Conservation (phyloP, 2,329 filamentous ascomycete genomes). For the Huntiella bhutanensis region DNA sequence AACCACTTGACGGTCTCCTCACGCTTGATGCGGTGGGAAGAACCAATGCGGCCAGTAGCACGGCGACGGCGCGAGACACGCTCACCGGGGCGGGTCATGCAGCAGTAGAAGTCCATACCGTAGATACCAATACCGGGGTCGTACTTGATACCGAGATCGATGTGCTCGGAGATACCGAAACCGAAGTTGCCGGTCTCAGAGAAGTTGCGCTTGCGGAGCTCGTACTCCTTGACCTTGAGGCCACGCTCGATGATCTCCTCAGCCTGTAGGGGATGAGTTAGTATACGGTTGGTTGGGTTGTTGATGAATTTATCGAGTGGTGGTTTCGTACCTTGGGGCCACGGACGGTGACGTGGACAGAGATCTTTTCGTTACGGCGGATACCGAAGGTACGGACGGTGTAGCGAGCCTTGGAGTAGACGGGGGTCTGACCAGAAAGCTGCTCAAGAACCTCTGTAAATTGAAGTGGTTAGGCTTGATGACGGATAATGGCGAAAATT, state of each 20-base stretch:
- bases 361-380: conserved; percentile 99
- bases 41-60: conserved; percentile 68
- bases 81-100: conserved; percentile 99
- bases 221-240: conserved; percentile 99
- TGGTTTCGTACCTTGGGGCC: conserved; percentile 47
- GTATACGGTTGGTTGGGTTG: conserved; percentile 2
- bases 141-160: conserved; percentile 99
- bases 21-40: conserved; percentile 83
- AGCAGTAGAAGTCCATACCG: conserved; percentile 99
- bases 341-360: conserved; percentile 98
- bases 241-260: conserved; percentile 99
- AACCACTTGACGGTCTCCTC: conserved; percentile 96
- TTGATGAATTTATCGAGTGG: neutral
- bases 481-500: neutral
- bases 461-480: conserved; percentile 1
- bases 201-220: conserved; percentile 99
- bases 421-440: conserved; percentile 96
- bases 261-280: conserved; percentile 33
- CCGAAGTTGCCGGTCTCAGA: conserved; percentile 99
- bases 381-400: conserved; percentile 99
- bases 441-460: conserved; percentile 76
- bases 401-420: conserved; percentile 99
- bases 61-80: conserved; percentile 91
- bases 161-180: conserved; percentile 99
- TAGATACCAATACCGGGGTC: conserved; percentile 96